Conservation (phyloP, 495 filamentous ascomycete genomes). For the Oidiodendron maius region DNA sequence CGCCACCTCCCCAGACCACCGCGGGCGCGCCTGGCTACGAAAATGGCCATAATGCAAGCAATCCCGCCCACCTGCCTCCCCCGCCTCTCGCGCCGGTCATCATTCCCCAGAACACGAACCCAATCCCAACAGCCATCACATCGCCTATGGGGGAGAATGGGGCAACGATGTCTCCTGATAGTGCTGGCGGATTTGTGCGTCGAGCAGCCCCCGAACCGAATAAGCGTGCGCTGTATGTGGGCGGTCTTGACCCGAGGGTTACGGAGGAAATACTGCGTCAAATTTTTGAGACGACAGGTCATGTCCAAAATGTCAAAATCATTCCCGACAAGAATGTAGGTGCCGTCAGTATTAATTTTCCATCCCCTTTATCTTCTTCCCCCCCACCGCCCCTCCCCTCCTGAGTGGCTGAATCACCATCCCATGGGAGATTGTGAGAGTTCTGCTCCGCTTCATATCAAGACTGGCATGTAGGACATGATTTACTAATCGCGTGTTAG, state of each 20-base stretch:
- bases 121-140: conserved; percentile 88
- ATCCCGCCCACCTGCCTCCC: conserved; percentile 80
- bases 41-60: conserved; percentile 54
- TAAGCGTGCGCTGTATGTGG: conserved; percentile 96
- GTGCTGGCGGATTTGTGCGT: conserved; percentile 73
- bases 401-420: conserved; percentile 17
- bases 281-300: conserved; percentile 97
- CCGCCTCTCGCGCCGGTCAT: conserved; percentile 82
- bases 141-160: conserved; percentile 68
- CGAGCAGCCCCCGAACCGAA: conserved; percentile 96
- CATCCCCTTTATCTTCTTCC: conserved; percentile 12
- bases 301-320: conserved; percentile 98
- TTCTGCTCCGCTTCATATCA: conserved; percentile 8
- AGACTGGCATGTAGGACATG: too few species aligned
- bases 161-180: conserved; percentile 76
- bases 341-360: conserved; percentile 33
- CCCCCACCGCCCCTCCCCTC: too few species aligned
- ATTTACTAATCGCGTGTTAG: conserved; percentile 23
- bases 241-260: conserved; percentile 88
- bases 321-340: conserved; percentile 98
- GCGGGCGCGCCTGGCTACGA: conserved; percentile 66
- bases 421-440: conserved; percentile 7
- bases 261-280: conserved; percentile 96
- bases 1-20: conserved; percentile 59
- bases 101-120: conserved; percentile 95